These are phyloP conservation scores for Backusella westeae DNA, from an alignment of 192 early-diverging fungal genomes.

Conservation along the genomic window DNA sequence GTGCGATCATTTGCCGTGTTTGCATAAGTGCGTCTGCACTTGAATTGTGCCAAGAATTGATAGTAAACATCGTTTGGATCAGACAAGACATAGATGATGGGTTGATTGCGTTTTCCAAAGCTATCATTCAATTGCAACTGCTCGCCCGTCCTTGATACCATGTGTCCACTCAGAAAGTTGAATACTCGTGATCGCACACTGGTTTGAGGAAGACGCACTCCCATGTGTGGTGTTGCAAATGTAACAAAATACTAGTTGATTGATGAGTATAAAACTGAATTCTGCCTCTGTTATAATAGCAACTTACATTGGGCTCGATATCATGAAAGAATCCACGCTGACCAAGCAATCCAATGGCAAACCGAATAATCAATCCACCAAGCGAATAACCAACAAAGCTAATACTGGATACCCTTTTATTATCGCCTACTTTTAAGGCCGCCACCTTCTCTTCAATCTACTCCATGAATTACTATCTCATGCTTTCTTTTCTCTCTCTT, in stretches of 20 bases:
- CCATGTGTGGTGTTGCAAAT: constrained; percentile 61
- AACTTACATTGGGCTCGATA: constrained; percentile 44
- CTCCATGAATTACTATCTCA: not conserved
- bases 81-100: constrained; percentile 42
- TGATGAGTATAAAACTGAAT: no score
- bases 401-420: constrained; percentile 20
- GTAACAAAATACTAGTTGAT: constrained; percentile 40
- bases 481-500: not conserved
- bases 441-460: not conserved
- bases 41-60: constrained; percentile 42
- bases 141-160: constrained; percentile 53
- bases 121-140: constrained; percentile 45
- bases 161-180: constrained; percentile 39
- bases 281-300: no score
- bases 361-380: constrained; percentile 56
- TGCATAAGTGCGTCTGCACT: constrained; percentile 43
- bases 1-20: constrained; percentile 51
- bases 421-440: constrained; percentile 10
- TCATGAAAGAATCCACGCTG: constrained; percentile 49
- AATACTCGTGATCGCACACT: constrained; percentile 30
- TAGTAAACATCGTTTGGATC: constrained; percentile 31
- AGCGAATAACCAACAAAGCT: constrained; percentile 56
- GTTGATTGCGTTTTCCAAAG: constrained; percentile 22
- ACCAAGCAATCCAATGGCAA: constrained; percentile 46
- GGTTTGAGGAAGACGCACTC: constrained; percentile 33